Evolutionary conservation across 2,329 filamentous ascomycete genomes (phyloP).

Genomic region (Aspergillus pseudonomiae): DNA sequence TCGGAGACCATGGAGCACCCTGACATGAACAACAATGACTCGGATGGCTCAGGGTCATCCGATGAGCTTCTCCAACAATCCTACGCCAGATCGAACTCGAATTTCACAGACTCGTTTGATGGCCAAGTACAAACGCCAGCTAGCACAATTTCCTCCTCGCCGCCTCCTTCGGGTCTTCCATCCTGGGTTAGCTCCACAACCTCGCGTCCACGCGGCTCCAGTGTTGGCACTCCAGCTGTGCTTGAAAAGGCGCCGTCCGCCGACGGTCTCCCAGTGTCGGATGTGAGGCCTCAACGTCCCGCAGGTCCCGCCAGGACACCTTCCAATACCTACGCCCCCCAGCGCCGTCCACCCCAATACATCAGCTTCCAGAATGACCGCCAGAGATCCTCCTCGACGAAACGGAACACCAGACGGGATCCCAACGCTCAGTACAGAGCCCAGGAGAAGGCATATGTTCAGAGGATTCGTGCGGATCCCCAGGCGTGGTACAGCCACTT

Average conservation of each 20-base stretch:
- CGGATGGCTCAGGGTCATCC: constrained; percentile 45
- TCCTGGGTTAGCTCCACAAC: constrained; percentile 41
- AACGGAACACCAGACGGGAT: constrained; percentile 59
- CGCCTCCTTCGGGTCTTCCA: constrained; percentile 30
- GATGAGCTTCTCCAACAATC: constrained; percentile 43
- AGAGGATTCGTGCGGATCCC: constrained; percentile 82
- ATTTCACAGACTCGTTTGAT: constrained; percentile 36
- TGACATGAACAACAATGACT: constrained; percentile 44
- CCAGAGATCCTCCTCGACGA: constrained; percentile 60
- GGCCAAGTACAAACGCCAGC: constrained; percentile 32
- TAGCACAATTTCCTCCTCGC: constrained; percentile 38
- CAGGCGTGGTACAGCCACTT: constrained; percentile 69
- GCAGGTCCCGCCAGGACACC: constrained; percentile 71
- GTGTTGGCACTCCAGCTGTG: constrained; percentile 43
- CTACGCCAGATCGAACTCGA: constrained; percentile 38
- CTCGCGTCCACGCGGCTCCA: constrained; percentile 47
- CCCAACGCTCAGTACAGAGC: constrained; percentile 75
- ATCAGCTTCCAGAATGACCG: constrained; percentile 51
- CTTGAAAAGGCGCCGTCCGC: constrained; percentile 42
- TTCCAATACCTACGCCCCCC: constrained; percentile 76
- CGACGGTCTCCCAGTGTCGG: constrained; percentile 32
- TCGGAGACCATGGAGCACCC: constrained; percentile 47
- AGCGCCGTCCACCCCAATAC: constrained; percentile 57
- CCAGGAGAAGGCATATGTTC: constrained; percentile 93
- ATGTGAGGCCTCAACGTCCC: constrained; percentile 64